Evolutionary conservation across 1,284 basidiomycete genomes (phyloP), one percentile per base, ranked within the genome.

Genomic region (Veloporphyrellus conicus): DNA sequence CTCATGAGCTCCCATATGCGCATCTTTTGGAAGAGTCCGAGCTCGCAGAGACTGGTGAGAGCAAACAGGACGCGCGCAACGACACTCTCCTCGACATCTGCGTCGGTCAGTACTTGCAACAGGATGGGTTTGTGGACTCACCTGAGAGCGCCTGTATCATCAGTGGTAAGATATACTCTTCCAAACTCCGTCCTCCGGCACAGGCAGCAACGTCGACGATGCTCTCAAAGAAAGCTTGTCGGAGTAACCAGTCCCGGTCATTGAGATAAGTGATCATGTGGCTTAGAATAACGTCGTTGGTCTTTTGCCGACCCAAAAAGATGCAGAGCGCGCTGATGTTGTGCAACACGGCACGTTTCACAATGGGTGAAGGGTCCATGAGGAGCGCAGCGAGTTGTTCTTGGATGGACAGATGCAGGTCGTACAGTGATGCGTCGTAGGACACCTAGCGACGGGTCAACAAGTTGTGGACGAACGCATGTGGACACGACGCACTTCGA

Each of bases 201-300:
- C 91, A 93, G 0, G 88, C 89, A 6, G 93, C 95, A 3, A 99
- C 91, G 50, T 91, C 91, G 8, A 96, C 90, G 22, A 98, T 92
- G 53, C 90, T 90, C 63, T 96, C 93, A 61, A 98, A 97, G 66
- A 99, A 98, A 0, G 91, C 90, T 54, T 86, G 81, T 2, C 96
- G 78, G 37, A 99, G 71, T 19, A 89, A 70, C 94, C 95, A 98
- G 62, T 96, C 92, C 10, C 90, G 75, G 60, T 98, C 94, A 62
- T 99, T 99, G 56, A 99, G 77, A 62, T 97, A 99, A 0, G 96
- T 99, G 65, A 99, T 94, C 85, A 99, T 95, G 66, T 99, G 94
- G 56, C 92, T 93, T 18, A 99, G 73, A 6, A 99, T 74, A 3
- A 95, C 88, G 58, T 99, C 94, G 68, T 96, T 95, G 1, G 96